phyloP scores from a whole-genome alignment of 2,329 filamentous ascomycete genomes.

The Colletotrichum truncatum region DNA sequence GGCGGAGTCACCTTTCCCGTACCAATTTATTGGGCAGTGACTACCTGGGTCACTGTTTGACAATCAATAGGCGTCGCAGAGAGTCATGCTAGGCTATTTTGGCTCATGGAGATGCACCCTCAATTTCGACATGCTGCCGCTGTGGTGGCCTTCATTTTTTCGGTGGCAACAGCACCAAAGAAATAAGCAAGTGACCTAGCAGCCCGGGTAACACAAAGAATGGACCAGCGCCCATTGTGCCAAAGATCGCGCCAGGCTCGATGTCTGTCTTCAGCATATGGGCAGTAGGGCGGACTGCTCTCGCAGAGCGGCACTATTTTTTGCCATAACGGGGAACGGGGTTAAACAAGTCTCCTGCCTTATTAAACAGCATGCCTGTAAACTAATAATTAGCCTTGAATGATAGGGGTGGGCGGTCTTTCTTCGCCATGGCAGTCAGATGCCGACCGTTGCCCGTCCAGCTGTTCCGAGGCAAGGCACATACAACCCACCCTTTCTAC shows the following conservation, averaged over 20 bases:
- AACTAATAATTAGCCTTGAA: background rate
- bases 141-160: background rate
- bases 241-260: background rate
- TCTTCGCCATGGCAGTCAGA: background rate
- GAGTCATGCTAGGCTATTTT: background rate
- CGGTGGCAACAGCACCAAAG: background rate
- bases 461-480: conserved; percentile 17
- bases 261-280: background rate
- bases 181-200: background rate
- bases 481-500: background rate
- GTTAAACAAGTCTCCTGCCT: background rate
- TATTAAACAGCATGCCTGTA: background rate
- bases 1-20: background rate
- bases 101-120: background rate
- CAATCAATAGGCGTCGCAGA: background rate
- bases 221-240: background rate
- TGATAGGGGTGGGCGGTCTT: background rate
- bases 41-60: background rate
- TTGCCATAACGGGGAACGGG: background rate
- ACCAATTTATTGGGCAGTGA: background rate
- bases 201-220: background rate
- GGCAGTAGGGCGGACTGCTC: background rate
- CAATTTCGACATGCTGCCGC: background rate
- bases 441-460: conserved; percentile 19
- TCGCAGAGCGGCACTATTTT: background rate